Conservation (phyloP, 1,139 yeast species). For the Suhomyces bribrorum region DNA sequence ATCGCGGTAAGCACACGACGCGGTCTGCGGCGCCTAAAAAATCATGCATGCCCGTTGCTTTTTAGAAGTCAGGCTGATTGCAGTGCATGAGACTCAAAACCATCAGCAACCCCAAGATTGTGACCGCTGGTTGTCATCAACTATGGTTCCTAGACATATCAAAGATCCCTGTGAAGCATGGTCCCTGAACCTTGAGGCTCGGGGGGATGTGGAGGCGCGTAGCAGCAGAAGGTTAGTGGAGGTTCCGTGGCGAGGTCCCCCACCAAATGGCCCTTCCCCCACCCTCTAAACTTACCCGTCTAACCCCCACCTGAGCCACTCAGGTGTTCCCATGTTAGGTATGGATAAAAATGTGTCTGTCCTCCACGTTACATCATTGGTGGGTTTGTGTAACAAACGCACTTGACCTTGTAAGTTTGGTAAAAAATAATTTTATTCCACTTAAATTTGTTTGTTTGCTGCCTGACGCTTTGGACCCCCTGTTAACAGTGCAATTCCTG, state of each 20-base stretch:
- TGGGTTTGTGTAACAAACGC: not conserved
- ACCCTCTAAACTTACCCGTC: too few species aligned
- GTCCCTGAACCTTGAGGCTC: not conserved
- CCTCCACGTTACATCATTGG: conserved; percentile 6
- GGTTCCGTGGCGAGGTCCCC: too few species aligned
- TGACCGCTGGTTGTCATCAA: conserved; percentile 4
- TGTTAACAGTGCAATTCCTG: conserved; percentile 4
- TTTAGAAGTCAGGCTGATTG: conserved; percentile 1
- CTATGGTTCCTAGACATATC: conserved; percentile 2
- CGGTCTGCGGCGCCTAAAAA: conserved; percentile 2
- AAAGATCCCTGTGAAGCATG: not conserved
- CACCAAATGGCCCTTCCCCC: too few species aligned
- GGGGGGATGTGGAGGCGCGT: not conserved
- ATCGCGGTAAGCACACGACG: conserved; percentile 4
- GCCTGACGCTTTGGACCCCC: conserved; percentile 14
- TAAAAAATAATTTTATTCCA: conserved; percentile 7
- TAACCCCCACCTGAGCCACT: too few species aligned
- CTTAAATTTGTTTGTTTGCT: conserved; percentile 12
- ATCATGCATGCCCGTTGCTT: conserved; percentile 5
- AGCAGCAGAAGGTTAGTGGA: too few species aligned
- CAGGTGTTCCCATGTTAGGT: too few species aligned
- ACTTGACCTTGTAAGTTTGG: not conserved
- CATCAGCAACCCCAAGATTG: conserved; percentile 6
- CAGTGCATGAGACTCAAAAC: conserved; percentile 3
- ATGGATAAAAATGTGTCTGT: not conserved